Evolutionary conservation across 768 basidiomycete species (phyloP), one percentile per base, ranked within the genome.

Genomic region (Pseudohyphozyma bogoriensis): DNA sequence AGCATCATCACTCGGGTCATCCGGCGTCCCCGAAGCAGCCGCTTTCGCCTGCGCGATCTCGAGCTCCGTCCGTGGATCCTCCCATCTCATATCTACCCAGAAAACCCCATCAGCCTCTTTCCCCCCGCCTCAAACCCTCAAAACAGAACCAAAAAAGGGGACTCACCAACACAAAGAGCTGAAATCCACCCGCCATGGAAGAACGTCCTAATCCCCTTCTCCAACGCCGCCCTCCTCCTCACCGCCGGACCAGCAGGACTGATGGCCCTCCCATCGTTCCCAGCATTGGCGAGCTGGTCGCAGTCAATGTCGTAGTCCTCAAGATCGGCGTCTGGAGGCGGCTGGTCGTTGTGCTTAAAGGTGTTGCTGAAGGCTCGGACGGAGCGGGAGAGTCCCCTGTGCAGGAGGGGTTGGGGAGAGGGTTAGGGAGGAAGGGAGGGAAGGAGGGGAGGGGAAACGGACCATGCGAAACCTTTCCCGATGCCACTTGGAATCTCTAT

Each of bases 221-320:
- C 72, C 32, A 71, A 51, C 11, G 63, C 69, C 4, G 70, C 71
- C 24, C 72, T 46, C 47, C 71, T 47, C 13, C 70, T 45, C 1
- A 45, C 51, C 18, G 28, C 36, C 28, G 20, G 40, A 12, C 56
- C n/a, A 11, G 56, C 70, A 0, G 62, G 60, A 1, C 51, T 53
- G 11, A 69, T 54, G 1, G 67, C 65, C 5, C 46, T 31, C 3
- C 72, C 72, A 8, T 69, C 51, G 57, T 72, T 66, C 24, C 63
- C 54, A 3, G 67, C 67, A 40, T 73, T 69, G 11, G 71, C 72
- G 18, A 70, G 63, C 63, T 60, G 58, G 64, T 71, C 70, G 29
- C 69, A 69, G 40, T 64, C 58, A 22, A 59, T 26, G 26, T 61
- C 62, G 52, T 60, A 49, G 56, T 64, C 63, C 16, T 11, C n/a